Evolutionary conservation across 2,329 filamentous ascomycete species (phyloP).

Genomic region (Penicillium polonicum): DNA sequence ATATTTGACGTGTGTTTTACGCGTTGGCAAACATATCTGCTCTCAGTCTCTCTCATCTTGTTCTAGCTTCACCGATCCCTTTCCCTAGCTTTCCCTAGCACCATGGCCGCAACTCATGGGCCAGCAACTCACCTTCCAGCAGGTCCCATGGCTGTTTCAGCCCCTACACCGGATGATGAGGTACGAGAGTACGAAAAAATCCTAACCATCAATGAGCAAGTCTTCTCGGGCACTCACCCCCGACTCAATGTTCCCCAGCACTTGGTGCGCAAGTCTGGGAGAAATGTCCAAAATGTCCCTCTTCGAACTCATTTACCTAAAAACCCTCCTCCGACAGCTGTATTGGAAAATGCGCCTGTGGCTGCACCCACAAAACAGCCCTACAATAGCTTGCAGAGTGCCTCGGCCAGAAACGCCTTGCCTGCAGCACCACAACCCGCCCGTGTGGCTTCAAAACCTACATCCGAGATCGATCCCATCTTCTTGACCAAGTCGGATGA

Average conservation of each 20-base stretch:
- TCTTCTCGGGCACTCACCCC: constrained; percentile 70
- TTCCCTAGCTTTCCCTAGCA: constrained; percentile 18
- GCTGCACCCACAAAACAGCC: constrained; percentile 14
- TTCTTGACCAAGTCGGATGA: constrained; percentile 83
- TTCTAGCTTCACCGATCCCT: constrained; percentile 6
- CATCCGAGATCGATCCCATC: constrained; percentile 75
- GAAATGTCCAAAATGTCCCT: constrained; percentile 35
- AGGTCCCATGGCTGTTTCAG: constrained; percentile 28
- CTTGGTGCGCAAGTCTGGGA: constrained; percentile 46
- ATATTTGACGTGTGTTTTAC: neutral
- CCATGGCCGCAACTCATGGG: constrained; percentile 33
- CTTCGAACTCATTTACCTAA: constrained; percentile 31
- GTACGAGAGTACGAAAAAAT: constrained; percentile 75
- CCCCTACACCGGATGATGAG: constrained; percentile 51
- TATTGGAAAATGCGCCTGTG: constrained; percentile 13
- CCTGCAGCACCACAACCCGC: constrained; percentile 34
- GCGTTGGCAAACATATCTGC: neutral
- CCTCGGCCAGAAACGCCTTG: constrained; percentile 19
- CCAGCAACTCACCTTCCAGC: constrained; percentile 33
- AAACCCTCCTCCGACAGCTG: constrained; percentile 4
- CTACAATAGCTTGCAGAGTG: constrained; percentile 21
- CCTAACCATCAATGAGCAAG: constrained; percentile 73
- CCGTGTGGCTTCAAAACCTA: constrained; percentile 48
- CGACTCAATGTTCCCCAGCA: constrained; percentile 58
- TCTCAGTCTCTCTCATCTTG: constrained; percentile 8